Base-by-base conservation (phyloP, 306 rosid species). In the Morella rubra region DNA sequence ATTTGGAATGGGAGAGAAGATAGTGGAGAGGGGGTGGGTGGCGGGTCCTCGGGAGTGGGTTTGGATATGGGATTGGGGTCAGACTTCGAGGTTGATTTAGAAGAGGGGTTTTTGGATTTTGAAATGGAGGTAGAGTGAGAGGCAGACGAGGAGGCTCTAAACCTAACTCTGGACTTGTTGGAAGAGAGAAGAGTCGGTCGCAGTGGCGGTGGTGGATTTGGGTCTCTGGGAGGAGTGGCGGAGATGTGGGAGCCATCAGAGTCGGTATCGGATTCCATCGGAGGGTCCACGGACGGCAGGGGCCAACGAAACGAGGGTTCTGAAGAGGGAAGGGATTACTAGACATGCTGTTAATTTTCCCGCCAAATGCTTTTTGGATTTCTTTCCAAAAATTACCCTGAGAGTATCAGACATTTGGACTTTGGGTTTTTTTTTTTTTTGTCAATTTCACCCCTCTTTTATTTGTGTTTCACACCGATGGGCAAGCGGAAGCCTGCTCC, bases 231-330 rank as follows among this genome's bases (percentile, higher is more conserved):
- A 10, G 98, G 97, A 78, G 98, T 94, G 67, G 95, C 77, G 37
- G 97, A 94, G 85, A 94, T 71, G 75, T 90, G 97, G 79, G 98
- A 94, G 37, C 85, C 95, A 47, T 90, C 95, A 18, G 97, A 90
- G 69, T 86, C 93, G 12, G 97, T 89, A 84, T 90, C 93, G 37
- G 85, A 83, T 24, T 78, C 84, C 91, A 87, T 76, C 76, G 84
- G 84, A 81, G 50, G 73, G 16, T 51, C 9, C n/a, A 11, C 19
- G 65, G n/a, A 64, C 9, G 24, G 60, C n/a, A 7, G 59, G 7
- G 50, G 47, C 8, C 13, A 3, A 27, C 16, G n/a, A 44, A 74
- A 19, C n/a, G 37, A 37, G 45, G 32, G 1, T 53, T 61, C 32
- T 11, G 5, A 46, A 27, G 41, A 47, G 20, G 47, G 8, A 49